Conservation (phyloP, 805 yeast genomes). For the Myxozyma neotropica region DNA sequence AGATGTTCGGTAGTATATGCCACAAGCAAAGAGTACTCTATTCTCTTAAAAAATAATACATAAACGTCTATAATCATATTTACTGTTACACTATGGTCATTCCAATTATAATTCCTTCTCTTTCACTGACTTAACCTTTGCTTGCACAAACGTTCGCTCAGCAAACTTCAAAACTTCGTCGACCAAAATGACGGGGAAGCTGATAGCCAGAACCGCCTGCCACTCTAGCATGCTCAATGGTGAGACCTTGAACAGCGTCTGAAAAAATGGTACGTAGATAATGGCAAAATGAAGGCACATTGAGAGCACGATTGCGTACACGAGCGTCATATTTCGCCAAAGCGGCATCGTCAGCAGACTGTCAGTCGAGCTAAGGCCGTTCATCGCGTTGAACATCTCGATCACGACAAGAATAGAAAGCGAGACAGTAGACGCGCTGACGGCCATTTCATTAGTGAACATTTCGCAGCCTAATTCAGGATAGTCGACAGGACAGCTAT, state of each 20-base stretch:
- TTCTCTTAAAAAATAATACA: neutral
- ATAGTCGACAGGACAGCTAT: slow-evolving; percentile 39
- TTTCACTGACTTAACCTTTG: slow-evolving; percentile 7
- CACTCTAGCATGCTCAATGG: slow-evolving; percentile 44
- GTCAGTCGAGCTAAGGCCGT: slow-evolving; percentile 47
- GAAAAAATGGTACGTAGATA: slow-evolving; percentile 44
- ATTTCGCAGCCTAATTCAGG: slow-evolving; percentile 43
- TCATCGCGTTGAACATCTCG: slow-evolving; percentile 50
- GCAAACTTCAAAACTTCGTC: slow-evolving; percentile 46
- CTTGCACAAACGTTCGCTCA: slow-evolving; percentile 39
- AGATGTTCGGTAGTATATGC: neutral
- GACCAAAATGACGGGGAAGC: slow-evolving; percentile 45
- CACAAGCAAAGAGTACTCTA: neutral
- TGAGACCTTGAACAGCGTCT: slow-evolving; percentile 43
- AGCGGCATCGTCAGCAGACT: slow-evolving; percentile 45
- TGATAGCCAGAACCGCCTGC: slow-evolving; percentile 44
- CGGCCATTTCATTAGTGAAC: slow-evolving; percentile 39
- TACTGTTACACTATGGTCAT: neutral
- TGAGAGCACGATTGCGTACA: slow-evolving; percentile 45
- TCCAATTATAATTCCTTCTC: slow-evolving; percentile 4
- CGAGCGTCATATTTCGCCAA: slow-evolving; percentile 46
- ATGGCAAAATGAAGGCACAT: slow-evolving; percentile 43
- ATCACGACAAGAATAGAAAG: slow-evolving; percentile 47
- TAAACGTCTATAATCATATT: neutral
- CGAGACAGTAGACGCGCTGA: slow-evolving; percentile 47